Conservation (phyloP, 768 basidiomycete species). For the Amanita inopinata region DNA sequence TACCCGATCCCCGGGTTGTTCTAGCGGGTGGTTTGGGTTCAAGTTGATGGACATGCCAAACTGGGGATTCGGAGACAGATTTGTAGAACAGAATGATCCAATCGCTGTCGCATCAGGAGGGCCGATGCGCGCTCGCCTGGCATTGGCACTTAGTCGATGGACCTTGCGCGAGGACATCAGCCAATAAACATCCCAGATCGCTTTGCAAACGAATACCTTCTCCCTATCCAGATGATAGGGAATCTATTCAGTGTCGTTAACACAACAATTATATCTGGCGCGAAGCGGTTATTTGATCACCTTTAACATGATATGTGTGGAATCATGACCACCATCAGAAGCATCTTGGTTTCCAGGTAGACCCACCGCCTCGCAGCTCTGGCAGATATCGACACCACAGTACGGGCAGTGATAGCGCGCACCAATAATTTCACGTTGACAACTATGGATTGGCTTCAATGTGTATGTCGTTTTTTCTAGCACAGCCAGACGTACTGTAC, state of each 20-base stretch:
- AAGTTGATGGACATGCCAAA: constrained; percentile 1
- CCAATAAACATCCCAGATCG: too few species aligned
- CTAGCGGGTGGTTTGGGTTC: constrained; percentile 1
- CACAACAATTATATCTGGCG: constrained; percentile 4
- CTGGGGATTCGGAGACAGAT: not conserved
- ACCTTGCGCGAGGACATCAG: too few species aligned
- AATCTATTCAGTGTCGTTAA: constrained; percentile 41
- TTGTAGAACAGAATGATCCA: constrained; percentile 23
- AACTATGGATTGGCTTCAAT: constrained; percentile 34
- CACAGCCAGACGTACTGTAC: constrained; percentile 53
- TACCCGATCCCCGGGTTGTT: constrained; percentile 39
- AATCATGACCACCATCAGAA: constrained; percentile 66
- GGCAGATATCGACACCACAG: constrained; percentile 80
- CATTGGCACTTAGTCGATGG: constrained; percentile 18
- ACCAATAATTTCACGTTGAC: constrained; percentile 82
- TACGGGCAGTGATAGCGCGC: constrained; percentile 90
- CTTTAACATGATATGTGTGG: constrained; percentile 93
- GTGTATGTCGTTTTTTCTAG: not conserved
- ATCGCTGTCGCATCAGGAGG: constrained; percentile 62
- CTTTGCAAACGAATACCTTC: too few species aligned
- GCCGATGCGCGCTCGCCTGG: constrained; percentile 72
- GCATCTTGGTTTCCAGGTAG: constrained; percentile 77
- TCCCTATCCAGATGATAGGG: constrained; percentile 66
- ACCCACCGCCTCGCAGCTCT: constrained; percentile 81
- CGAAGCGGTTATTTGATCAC: constrained; percentile 24